Conservation (phyloP, 2,329 filamentous ascomycete species). For the Exophiala viscosa region DNA sequence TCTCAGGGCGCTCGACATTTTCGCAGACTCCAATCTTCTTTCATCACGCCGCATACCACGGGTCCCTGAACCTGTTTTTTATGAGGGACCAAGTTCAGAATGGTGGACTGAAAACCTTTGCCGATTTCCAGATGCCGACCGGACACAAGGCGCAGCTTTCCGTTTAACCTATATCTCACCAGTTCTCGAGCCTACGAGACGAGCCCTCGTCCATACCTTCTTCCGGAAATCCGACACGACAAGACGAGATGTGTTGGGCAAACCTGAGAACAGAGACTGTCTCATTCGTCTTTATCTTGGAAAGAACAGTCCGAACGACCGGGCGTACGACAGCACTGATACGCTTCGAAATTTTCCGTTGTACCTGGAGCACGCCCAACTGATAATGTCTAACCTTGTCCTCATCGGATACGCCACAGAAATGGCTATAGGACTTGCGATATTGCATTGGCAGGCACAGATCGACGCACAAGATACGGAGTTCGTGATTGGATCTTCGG, state of each 20-base stretch:
- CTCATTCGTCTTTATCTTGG: constrained; percentile 14
- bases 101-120: constrained; percentile 5
- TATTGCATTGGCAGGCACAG: constrained; percentile 20
- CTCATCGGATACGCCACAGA: constrained; percentile 16
- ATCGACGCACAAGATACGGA: constrained; percentile 20
- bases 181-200: constrained; percentile 2
- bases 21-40: neutral
- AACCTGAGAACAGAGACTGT: constrained; percentile 13
- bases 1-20: constrained; percentile 1
- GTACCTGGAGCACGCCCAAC: constrained; percentile 15
- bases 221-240: neutral
- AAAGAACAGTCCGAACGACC: constrained; percentile 3
- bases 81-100: constrained; percentile 3
- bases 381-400: constrained; percentile 6
- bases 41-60: constrained; percentile 6
- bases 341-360: constrained; percentile 20
- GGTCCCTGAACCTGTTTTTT: constrained; percentile 4
- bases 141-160: constrained; percentile 8
- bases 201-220: constrained; percentile 5
- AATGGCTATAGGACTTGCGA: constrained; percentile 20
- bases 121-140: constrained; percentile 9
- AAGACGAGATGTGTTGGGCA: constrained; percentile 2
- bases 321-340: constrained; percentile 8
- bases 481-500: constrained; percentile 18
- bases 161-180: constrained; percentile 13